Conservation (phyloP, 1,284 basidiomycete species). For the Puccinia hordei region DNA sequence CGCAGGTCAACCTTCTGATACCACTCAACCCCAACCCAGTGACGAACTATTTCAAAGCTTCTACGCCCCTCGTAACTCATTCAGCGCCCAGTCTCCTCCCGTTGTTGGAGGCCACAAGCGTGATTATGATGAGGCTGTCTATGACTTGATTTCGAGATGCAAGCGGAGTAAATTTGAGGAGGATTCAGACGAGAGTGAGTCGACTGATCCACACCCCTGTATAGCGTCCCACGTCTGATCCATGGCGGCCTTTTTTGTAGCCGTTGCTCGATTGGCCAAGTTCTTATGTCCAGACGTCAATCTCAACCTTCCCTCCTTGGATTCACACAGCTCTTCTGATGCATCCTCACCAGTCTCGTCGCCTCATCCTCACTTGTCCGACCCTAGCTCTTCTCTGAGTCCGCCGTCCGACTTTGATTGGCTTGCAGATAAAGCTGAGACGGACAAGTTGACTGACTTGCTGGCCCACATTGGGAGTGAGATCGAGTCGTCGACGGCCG, state of each 20-base stretch:
- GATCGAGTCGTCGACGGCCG: conserved; percentile 36
- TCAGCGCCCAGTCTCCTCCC: neutral
- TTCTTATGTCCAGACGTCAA: conserved; percentile 35
- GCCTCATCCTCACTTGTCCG: conserved; percentile 32
- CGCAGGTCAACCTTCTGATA: neutral
- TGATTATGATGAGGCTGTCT: conserved; percentile 35
- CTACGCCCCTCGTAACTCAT: conserved; percentile 13
- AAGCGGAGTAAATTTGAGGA: conserved; percentile 45
- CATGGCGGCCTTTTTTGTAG: conserved; percentile 12
- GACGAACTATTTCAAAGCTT: conserved; percentile 28
- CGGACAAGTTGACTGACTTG: conserved; percentile 46
- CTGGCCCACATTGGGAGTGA: conserved; percentile 42
- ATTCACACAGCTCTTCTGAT: conserved; percentile 44
- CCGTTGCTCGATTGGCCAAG: conserved; percentile 27
- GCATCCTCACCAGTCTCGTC: conserved; percentile 41
- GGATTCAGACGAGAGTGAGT: conserved; percentile 33
- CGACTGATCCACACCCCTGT: neutral
- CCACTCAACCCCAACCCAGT: neutral
- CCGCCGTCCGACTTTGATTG: conserved; percentile 38
- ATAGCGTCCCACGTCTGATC: neutral
- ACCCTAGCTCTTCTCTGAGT: conserved; percentile 17
- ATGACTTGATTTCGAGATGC: conserved; percentile 37
- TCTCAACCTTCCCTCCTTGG: conserved; percentile 35
- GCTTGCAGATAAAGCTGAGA: conserved; percentile 44
- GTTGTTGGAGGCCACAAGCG: conserved; percentile 28